A percentile compares a stretch with the other conserved stretches of the same genome.
phyloP scores from a whole-genome alignment of 2,329 filamentous ascomycete genomes.

The Sarocladiaceae sp. region DNA sequence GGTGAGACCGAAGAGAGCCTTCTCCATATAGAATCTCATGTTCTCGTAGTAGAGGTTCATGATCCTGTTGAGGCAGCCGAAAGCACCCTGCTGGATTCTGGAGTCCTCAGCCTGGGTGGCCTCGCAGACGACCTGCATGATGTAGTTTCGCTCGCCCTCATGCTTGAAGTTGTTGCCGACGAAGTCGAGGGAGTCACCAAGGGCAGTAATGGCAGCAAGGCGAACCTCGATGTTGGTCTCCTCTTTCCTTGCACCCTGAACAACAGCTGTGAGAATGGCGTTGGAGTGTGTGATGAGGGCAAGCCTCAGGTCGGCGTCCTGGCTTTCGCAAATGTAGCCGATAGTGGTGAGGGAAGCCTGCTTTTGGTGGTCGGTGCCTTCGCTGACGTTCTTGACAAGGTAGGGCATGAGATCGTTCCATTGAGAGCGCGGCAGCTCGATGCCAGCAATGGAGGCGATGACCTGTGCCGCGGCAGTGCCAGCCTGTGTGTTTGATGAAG shows the following conservation, averaged over 20 bases:
- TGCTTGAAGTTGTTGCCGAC: constrained; percentile 98
- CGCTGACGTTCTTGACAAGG: constrained; percentile 87
- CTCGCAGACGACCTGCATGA: constrained; percentile 99
- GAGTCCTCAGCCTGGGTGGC: constrained; percentile 89
- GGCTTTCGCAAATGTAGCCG: constrained; percentile 95
- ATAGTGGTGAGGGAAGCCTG: constrained; percentile 93
- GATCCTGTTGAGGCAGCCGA: constrained; percentile 95
- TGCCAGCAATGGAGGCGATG: constrained; percentile 87
- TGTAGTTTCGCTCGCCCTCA: constrained; percentile 98
- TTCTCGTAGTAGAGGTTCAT: constrained; percentile 99
- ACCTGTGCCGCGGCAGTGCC: constrained; percentile 90
- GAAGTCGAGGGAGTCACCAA: constrained; percentile 95
- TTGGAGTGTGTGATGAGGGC: constrained; percentile 85
- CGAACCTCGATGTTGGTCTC: constrained; percentile 88
- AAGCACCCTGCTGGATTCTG: constrained; percentile 90
- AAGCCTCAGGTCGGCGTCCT: constrained; percentile 78
- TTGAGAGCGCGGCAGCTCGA: constrained; percentile 88
- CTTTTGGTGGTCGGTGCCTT: constrained; percentile 81
- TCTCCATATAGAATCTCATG: constrained; percentile 99
- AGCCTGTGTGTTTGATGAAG: constrained; percentile 71
- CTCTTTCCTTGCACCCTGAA: constrained; percentile 95
- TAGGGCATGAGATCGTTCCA: constrained; percentile 88
- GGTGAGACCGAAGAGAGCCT: constrained; percentile 93
- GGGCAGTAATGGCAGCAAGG: constrained; percentile 83
- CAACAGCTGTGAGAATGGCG: constrained; percentile 93